Percentiles rank a stretch among this genome's conserved stretches.
Conservation (phyloP, 2,329 filamentous ascomycete species). For the Monilinia vaccinii-corymbosi region DNA sequence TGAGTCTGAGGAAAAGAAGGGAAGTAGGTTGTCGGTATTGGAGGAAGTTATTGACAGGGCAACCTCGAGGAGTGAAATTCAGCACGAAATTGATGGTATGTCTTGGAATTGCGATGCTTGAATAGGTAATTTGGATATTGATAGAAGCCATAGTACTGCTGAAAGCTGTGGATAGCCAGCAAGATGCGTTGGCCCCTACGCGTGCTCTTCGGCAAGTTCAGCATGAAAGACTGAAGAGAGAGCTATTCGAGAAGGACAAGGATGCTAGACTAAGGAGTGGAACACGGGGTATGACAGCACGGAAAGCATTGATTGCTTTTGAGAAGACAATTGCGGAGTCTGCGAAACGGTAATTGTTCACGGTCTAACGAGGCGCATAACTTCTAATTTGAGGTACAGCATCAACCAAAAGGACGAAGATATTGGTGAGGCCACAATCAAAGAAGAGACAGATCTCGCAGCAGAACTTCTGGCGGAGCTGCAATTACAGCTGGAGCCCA, state of each 20-base stretch:
- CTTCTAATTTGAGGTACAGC: constrained; percentile 17
- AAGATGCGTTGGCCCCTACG: constrained; percentile 49
- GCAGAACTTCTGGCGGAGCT: constrained; percentile 60
- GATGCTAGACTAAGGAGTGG: constrained; percentile 68
- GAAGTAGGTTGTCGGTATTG: constrained; percentile 43
- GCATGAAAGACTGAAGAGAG: constrained; percentile 51
- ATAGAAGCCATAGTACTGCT: constrained; percentile 40
- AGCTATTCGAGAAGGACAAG: constrained; percentile 61
- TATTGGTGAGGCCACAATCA: constrained; percentile 47
- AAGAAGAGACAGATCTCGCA: constrained; percentile 59
- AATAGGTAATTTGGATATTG: neutral
- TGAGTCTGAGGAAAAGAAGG: neutral
- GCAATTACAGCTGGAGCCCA: constrained; percentile 57
- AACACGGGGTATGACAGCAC: constrained; percentile 61
- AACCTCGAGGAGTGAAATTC: constrained; percentile 45
- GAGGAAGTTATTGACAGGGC: constrained; percentile 59
- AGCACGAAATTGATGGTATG: constrained; percentile 52
- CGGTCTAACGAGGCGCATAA: neutral
- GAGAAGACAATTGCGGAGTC: constrained; percentile 57
- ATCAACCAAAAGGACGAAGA: constrained; percentile 44
- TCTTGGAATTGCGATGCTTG: neutral
- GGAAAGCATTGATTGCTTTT: constrained; percentile 62
- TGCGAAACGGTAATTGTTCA: constrained; percentile 23
- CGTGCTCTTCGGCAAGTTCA: constrained; percentile 52
- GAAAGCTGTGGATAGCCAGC: constrained; percentile 45